Percentiles rank a stretch among this genome's conserved stretches.
These are phyloP conservation scores for Termitomyces sp. DNA, from an alignment of 768 basidiomycete species.

Conservation along the genomic window DNA sequence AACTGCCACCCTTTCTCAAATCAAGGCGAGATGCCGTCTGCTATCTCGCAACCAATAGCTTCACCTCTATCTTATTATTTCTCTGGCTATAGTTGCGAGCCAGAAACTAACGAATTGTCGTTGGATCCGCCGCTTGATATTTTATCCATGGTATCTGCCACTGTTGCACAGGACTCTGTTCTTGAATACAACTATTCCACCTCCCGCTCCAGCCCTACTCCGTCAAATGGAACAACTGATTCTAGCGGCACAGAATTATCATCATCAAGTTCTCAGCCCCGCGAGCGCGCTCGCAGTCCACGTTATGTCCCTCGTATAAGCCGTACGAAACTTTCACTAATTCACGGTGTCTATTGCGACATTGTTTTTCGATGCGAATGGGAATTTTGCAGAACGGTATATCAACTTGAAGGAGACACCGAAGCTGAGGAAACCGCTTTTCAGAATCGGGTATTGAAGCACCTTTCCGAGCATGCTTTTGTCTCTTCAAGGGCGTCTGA, in stretches of 20 bases:
- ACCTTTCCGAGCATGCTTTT: background rate
- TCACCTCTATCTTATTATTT: background rate
- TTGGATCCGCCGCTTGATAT: background rate
- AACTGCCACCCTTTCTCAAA: background rate
- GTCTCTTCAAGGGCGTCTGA: background rate
- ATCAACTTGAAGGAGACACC: background rate
- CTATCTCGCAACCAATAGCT: background rate
- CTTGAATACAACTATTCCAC: background rate
- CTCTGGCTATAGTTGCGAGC: background rate
- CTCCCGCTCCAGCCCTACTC: background rate
- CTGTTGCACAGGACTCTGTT: background rate
- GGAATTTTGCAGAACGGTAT: background rate
- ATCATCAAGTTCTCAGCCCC: background rate
- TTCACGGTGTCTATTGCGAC: background rate
- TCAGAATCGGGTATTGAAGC: background rate
- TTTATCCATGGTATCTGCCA: background rate
- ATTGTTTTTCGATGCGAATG: background rate
- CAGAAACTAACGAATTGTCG: background rate
- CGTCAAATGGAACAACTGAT: background rate
- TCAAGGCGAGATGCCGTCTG: background rate
- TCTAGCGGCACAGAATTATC: background rate
- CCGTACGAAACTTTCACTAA: background rate
- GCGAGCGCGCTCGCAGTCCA: background rate
- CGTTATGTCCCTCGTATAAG: background rate
- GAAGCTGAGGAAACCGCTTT: background rate